Percentiles rank a stretch among this genome's conserved stretches.
Conservation (phyloP, 2,329 filamentous ascomycete species). For the Talaromyces funiculosus region DNA sequence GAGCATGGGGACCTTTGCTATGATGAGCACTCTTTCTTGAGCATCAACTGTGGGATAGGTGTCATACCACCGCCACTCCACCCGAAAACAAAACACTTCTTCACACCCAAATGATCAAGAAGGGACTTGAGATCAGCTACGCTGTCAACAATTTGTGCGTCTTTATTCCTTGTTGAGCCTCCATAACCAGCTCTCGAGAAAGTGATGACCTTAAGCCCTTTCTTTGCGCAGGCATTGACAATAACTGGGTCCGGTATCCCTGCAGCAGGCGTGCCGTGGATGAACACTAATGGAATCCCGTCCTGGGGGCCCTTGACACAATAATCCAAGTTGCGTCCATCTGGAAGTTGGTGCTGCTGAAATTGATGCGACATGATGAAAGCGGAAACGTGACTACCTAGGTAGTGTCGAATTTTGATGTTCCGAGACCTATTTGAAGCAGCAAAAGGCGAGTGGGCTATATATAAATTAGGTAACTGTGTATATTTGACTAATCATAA, state of each 20-base stretch:
- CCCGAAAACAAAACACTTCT: neutral
- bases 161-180: conserved; percentile 6
- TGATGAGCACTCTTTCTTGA: too few relatives aligned
- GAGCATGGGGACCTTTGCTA: neutral
- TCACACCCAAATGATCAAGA: neutral
- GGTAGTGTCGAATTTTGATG: too few relatives aligned
- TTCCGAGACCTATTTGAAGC: too few relatives aligned
- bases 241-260: neutral
- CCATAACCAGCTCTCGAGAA: conserved; percentile 7
- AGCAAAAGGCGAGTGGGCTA: too few relatives aligned
- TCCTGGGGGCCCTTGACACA: neutral
- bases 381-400: too few relatives aligned
- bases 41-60: too few relatives aligned
- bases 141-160: neutral
- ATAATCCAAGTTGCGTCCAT: conserved; percentile 6
- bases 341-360: neutral
- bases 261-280: conserved; percentile 2
- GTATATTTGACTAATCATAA: neutral
- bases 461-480: neutral
- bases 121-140: conserved; percentile 6
- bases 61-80: conserved; percentile 9
- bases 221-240: conserved; percentile 4
- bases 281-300: conserved; percentile 1
- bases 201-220: conserved; percentile 1
- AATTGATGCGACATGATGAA: neutral